Base-by-base conservation (phyloP, 1,284 basidiomycete genomes). In the Porodaedalea pini region DNA sequence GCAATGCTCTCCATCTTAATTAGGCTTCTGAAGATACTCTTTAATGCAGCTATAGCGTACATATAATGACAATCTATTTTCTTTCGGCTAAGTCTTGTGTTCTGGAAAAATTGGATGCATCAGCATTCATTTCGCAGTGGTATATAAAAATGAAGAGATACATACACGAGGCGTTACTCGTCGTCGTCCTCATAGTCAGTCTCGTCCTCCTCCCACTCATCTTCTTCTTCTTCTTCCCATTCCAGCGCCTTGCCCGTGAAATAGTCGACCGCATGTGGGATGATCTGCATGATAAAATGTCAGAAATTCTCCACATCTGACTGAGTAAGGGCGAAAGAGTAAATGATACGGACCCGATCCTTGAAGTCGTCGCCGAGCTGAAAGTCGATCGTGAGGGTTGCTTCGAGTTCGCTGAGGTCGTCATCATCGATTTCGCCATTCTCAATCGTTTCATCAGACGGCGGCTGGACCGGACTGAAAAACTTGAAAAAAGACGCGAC, bases 331-430 rank as follows among this genome's bases (percentile, higher is more conserved):
- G n/a, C 2, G 15, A 29, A 47, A 13, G 5, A 15, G 8, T n/a
- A 13, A 29, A 32, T 6, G 32, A 29, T 17, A 47, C 45, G 4
- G 13, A 47, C 45, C 3, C 94, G 91, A 73, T 98, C 95, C 79
- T 98, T 98, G 68, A 99, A 78, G 74, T 99, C 96, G 78, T 98
- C 96, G 54, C 95, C 96, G 67, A 98, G 90, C 78, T 98, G 95
- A 75, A 98, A 98, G 77, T 99, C 96, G 63, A 95, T 79, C 79
- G 98, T 95, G 54, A 98, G 82, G 69, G 92, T 89, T 72, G 90
- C 89, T 72, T 98, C 94, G 57, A 98, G 80, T 62, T 92, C 92
- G 60, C 92, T 90, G 1, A 94, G 79, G 50, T 92, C 91, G 0
- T 92, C 91, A n/a, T 90, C 90, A 0, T 91, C 89, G 25, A 90